Evolutionary conservation across 371 early-diverging fungal genomes (phyloP), one percentile per base, ranked within the genome.

Genomic region (Mucor piriformis): DNA sequence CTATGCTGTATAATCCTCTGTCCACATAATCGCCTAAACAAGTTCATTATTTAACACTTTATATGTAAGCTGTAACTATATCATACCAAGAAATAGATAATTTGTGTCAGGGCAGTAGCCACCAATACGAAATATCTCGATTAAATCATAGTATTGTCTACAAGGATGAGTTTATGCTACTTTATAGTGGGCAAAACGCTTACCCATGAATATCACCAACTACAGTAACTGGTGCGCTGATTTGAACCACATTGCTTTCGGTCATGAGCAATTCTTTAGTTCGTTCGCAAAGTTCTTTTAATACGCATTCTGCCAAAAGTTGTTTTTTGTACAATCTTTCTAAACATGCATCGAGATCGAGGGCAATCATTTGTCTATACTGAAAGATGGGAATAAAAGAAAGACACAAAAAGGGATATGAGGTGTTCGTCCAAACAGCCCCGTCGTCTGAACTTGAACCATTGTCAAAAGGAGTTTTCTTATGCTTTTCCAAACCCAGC

Each of bases 131-230:
- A 99, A 96, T 61, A 99, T 92, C 61, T 97, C 96, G 42, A 97
- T 81, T 29, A 99, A 82, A 71, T 99, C 99, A 59, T 92, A 93
- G 65, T 95, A 97, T 69, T 99, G 98, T n/a, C 97, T 94, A 57
- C 44, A 47, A 42, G n/a, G 33, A 42, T 8, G 18, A 8, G 20
- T 6, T 42, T 18, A 18, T 42, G 3, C 4, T 42, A 5, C 2
- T 42, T 42, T 42, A 24, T 24, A 24, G 2, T 8, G 18, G 7
- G 0, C 5, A 18, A 23, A 32, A 18, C 20, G 8, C 59, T 67
- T 83, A 91, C 91, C 95, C 93, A 68, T 97, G 97, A 54, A 96
- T 93, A 70, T 97, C 96, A 13, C 99, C 99, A 34, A 96, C 96
- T 5, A 98, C 89, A 0, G 95, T 95, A 46, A 94, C 90, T 33